These are phyloP conservation scores for Trifolium fragiferum DNA, from an alignment of 306 rosid genomes.

Conservation along the genomic window DNA sequence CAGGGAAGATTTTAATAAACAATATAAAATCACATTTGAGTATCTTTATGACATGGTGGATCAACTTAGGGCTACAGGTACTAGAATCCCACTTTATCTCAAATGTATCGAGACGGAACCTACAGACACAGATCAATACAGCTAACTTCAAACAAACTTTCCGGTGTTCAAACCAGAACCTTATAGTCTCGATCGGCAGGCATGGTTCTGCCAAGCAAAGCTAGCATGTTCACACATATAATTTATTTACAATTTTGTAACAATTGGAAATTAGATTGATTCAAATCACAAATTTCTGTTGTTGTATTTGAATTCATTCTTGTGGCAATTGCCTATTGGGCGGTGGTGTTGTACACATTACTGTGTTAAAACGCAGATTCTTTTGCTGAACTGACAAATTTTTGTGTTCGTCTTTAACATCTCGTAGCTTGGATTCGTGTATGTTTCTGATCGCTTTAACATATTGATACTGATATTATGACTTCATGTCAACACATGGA, in stretches of 20 bases:
- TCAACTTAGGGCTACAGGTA: slow-evolving; percentile 71
- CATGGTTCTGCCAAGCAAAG: slow-evolving; percentile 9
- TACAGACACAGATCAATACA: slow-evolving; percentile 18
- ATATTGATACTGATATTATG: neutral
- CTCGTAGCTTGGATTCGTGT: neutral
- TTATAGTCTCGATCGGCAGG: neutral
- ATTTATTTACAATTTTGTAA: slow-evolving; percentile 43
- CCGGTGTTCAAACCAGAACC: slow-evolving; percentile 33
- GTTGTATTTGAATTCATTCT: slow-evolving; percentile 48
- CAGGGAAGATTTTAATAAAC: slow-evolving; percentile 85
- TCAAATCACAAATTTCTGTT: slow-evolving; percentile 18
- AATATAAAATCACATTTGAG: slow-evolving; percentile 76
- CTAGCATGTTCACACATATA: slow-evolving; percentile 12
- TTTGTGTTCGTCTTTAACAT: slow-evolving; percentile 9
- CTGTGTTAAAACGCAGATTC: slow-evolving; percentile 14
- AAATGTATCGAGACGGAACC: slow-evolving; percentile 40
- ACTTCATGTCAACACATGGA: neutral
- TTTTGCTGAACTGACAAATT: slow-evolving; percentile 32
- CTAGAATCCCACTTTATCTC: slow-evolving; percentile 75
- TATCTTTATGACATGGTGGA: slow-evolving; percentile 79
- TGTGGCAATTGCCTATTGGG: slow-evolving; percentile 40
- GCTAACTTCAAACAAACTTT: slow-evolving; percentile 34
- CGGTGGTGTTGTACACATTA: slow-evolving; percentile 39
- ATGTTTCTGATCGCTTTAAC: neutral
- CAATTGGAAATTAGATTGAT: slow-evolving; percentile 31